Conservation (phyloP, 768 basidiomycete species). For the Naganishia onofrii region DNA sequence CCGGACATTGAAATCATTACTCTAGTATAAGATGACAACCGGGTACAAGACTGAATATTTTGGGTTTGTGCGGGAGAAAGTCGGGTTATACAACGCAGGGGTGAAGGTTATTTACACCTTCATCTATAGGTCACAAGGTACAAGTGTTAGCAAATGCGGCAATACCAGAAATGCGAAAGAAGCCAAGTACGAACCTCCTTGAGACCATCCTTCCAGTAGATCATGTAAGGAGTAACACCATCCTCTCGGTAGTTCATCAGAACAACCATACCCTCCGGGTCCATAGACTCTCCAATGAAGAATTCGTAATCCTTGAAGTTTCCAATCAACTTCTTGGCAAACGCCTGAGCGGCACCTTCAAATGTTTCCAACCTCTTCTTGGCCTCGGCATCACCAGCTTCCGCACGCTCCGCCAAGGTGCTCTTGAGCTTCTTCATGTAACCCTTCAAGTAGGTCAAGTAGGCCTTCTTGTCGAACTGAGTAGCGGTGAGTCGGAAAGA, state of each 20-base stretch:
- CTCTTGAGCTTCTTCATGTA: conserved; percentile 93
- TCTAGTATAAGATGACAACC: conserved; percentile 18
- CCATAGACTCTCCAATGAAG: conserved; percentile 57
- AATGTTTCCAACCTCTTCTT: conserved; percentile 69
- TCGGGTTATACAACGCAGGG: conserved; percentile 21
- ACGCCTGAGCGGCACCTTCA: conserved; percentile 72
- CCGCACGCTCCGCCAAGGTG: conserved; percentile 59
- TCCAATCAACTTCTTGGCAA: conserved; percentile 81
- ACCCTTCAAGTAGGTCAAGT: conserved; percentile 75
- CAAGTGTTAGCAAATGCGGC: no score
- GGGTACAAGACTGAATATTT: conserved; percentile 11
- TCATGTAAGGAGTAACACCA: conserved; percentile 71
- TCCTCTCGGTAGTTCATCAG: conserved; percentile 83
- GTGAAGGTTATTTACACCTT: conserved; percentile 27
- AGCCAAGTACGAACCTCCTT: conserved; percentile 58
- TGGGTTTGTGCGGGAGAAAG: not conserved
- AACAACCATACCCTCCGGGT: conserved; percentile 88
- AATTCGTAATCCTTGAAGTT: conserved; percentile 96
- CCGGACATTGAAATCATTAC: conserved; percentile 6
- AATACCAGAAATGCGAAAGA: no score
- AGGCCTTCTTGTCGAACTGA: conserved; percentile 86
- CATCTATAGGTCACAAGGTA: conserved; percentile 19
- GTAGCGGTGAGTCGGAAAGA: conserved; percentile 85
- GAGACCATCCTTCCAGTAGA: conserved; percentile 93
- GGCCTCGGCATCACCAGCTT: conserved; percentile 60